These are phyloP conservation scores for Microascus cirrosus DNA, from an alignment of 2,329 filamentous ascomycete species.

Conservation along the genomic window DNA sequence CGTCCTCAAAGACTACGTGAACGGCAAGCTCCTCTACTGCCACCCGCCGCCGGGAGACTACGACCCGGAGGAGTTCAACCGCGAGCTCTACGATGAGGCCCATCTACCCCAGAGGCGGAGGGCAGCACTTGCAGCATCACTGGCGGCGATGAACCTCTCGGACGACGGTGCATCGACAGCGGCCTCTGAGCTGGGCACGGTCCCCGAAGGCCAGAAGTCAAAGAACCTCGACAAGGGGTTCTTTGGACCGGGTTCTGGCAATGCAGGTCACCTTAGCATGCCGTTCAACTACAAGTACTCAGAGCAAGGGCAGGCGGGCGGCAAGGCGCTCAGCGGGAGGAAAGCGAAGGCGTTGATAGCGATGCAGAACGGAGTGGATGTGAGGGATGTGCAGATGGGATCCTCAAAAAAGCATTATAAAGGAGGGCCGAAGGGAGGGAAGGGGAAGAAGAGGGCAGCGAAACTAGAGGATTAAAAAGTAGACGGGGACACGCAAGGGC, in stretches of 20 bases:
- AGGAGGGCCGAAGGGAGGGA: constrained; percentile 52
- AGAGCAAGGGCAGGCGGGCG: constrained; percentile 51
- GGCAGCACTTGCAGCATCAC: constrained; percentile 43
- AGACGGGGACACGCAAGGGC: background rate
- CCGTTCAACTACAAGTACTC: constrained; percentile 89
- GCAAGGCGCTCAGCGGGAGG: constrained; percentile 65
- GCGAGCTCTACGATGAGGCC: constrained; percentile 71
- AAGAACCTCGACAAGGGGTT: constrained; percentile 76
- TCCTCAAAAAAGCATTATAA: constrained; percentile 91
- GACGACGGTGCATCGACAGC: constrained; percentile 10
- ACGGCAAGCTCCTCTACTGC: constrained; percentile 86
- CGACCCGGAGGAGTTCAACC: constrained; percentile 71
- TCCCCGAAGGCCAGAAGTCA: constrained; percentile 60
- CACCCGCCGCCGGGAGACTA: constrained; percentile 70
- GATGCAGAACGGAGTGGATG: constrained; percentile 74
- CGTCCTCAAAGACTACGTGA: constrained; percentile 94
- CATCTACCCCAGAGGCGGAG: constrained; percentile 77
- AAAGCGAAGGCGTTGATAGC: constrained; percentile 76
- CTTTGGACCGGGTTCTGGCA: constrained; percentile 55
- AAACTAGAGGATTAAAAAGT: constrained; percentile 20
- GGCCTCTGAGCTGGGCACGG: constrained; percentile 14
- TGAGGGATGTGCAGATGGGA: constrained; percentile 57
- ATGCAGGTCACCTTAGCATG: constrained; percentile 56
- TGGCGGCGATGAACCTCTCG: constrained; percentile 33
- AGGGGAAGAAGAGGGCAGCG: constrained; percentile 36